Conservation (phyloP, 2,329 filamentous ascomycete species). For the Colletotrichum sp. region DNA sequence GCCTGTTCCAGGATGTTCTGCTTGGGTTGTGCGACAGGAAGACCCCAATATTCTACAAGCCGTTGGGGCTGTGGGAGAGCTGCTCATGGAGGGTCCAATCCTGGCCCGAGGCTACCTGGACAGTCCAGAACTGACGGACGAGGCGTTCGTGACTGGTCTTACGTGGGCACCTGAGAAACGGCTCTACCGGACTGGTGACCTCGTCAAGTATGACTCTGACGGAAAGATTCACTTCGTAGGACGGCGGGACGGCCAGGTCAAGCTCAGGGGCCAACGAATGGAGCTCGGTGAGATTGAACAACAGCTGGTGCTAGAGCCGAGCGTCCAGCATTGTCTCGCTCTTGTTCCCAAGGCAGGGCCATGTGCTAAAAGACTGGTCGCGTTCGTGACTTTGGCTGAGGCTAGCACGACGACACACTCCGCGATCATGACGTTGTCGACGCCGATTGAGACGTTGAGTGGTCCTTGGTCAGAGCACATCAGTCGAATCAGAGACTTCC, state of each 20-base stretch:
- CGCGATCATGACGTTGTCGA: not conserved
- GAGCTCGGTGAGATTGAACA: constrained; percentile 78
- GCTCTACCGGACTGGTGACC: constrained; percentile 82
- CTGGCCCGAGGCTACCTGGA: constrained; percentile 68
- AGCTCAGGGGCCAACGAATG: constrained; percentile 79
- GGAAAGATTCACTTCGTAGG: constrained; percentile 76
- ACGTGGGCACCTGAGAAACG: constrained; percentile 60
- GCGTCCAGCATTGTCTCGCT: not conserved
- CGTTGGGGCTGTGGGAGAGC: constrained; percentile 22
- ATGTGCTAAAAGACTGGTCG: not conserved
- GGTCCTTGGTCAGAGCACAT: not conserved
- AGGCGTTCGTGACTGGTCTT: constrained; percentile 73
- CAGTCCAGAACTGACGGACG: constrained; percentile 61
- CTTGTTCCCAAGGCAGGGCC: constrained; percentile 1
- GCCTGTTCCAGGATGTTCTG: constrained; percentile 22
- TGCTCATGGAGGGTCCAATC: constrained; percentile 25
- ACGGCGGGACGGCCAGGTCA: constrained; percentile 79
- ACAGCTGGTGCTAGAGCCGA: not conserved
- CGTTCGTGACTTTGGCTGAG: not conserved
- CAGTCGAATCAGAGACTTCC: not conserved
- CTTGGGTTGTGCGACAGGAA: constrained; percentile 20
- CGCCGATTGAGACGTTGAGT: not conserved
- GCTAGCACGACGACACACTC: no score
- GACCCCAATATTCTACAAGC: not conserved
- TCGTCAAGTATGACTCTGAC: constrained; percentile 78